phyloP scores from a whole-genome alignment of 2,329 filamentous ascomycete species.

The Zymoseptoria crescenta region DNA sequence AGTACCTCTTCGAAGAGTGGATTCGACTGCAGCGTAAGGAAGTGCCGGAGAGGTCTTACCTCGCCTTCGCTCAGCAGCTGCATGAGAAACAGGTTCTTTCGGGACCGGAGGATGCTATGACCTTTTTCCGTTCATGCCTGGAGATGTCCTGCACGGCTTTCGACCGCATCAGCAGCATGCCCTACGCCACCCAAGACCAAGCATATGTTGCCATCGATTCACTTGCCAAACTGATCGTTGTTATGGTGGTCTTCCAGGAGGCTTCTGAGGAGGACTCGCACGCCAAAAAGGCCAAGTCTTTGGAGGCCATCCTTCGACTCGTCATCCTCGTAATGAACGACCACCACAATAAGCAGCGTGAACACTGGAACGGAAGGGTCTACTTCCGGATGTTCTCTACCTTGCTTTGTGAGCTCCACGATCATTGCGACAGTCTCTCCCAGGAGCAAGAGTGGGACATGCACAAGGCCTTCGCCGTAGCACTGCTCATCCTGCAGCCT shows the following conservation, averaged over 20 bases:
- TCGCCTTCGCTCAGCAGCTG: constrained; percentile 77
- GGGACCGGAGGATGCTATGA: constrained; percentile 64
- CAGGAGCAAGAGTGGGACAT: constrained; percentile 46
- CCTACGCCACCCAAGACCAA: constrained; percentile 51
- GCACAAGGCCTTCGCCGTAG: constrained; percentile 61
- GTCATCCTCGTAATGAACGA: constrained; percentile 74
- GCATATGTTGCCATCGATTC: constrained; percentile 66
- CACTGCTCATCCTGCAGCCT: constrained; percentile 68
- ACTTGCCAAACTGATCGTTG: constrained; percentile 69
- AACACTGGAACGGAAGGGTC: constrained; percentile 76
- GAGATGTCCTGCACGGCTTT: constrained; percentile 72
- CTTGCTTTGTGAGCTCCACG: constrained; percentile 64
- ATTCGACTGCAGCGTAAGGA: constrained; percentile 72
- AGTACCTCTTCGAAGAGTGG: constrained; percentile 97
- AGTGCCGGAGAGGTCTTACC: constrained; percentile 61
- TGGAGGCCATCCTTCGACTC: constrained; percentile 73
- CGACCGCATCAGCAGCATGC: constrained; percentile 59
- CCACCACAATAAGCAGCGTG: constrained; percentile 72
- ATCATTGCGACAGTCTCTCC: constrained; percentile 18
- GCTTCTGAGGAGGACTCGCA: constrained; percentile 52
- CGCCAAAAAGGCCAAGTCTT: constrained; percentile 57
- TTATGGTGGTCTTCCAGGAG: constrained; percentile 65
- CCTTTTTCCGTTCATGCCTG: constrained; percentile 74
- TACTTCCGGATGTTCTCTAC: constrained; percentile 87
- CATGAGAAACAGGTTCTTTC: constrained; percentile 66